Evolutionary conservation across 352 stramenopile genomes (phyloP), one percentile per base, ranked within the genome.

Genomic region (Globisporangium spiculum): DNA sequence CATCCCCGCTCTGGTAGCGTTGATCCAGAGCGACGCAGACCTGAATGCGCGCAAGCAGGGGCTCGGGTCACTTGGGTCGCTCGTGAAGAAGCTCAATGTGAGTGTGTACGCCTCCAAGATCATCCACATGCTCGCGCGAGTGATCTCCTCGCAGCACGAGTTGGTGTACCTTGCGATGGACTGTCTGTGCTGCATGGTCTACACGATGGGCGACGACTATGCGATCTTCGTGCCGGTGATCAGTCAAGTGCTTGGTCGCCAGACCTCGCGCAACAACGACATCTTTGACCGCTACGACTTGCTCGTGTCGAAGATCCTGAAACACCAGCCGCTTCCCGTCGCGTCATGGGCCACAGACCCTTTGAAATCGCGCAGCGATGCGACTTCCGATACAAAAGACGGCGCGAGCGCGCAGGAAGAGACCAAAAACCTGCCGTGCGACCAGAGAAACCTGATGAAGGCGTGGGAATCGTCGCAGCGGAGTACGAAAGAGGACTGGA

Each of bases 401-500:
- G 44, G 56, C 14, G n/a, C 58, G 1, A 80, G 69, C 8, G 71
- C 65, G 12, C 70, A 75, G 9, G 87, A 94, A 58, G 88, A 95
- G 70, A 81, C 79, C 1, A 96, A 92, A 59, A 90, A 73, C 48
- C 66, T 94, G 22, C 88, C 88, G 20, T 93, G 85, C 60, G 86
- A 96, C 57, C 87, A 96, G 67, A 83, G 83, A 50, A 92, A 94
- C 60, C 70, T 96, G 24, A 84, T 92, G 75, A 94, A 94, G 57
- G 89, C 89, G 10, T 96, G 89, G 89, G 89, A 96, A 53, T 80
- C 84, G 48, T 90, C 87, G 10, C 87, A 96, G 56, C 81, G 88
- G 55, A 89, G 83, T 14, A 96, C 87, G 12, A 95, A 95, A 59
- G 89, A 96, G 66, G 98, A 99, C 72, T 99, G 98, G 97, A 96